Percentiles rank a stretch among this genome's conserved stretches.
These are phyloP conservation scores for Darksidea phi DNA, from an alignment of 495 filamentous ascomycete species.

Conservation along the genomic window DNA sequence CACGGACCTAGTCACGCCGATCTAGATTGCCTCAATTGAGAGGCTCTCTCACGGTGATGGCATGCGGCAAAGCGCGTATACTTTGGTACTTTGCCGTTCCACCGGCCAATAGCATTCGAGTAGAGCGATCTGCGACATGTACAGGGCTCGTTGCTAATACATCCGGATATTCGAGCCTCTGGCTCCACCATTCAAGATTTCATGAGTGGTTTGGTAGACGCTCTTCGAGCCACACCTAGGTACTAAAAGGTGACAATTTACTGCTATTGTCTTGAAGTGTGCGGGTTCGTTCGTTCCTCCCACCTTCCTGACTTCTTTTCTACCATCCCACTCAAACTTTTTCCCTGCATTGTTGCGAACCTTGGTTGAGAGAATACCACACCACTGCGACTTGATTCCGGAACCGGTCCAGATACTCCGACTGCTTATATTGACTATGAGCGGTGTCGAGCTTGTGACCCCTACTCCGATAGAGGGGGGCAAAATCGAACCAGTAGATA, in stretches of 20 bases:
- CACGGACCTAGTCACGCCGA: slow-evolving; percentile 7
- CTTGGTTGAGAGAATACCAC: slow-evolving; percentile 11
- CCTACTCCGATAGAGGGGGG: slow-evolving; percentile 25
- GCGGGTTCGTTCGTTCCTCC: background rate
- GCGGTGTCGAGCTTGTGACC: slow-evolving; percentile 14
- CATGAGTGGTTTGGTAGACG: slow-evolving; percentile 28
- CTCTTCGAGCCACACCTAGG: slow-evolving; percentile 5
- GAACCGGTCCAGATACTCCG: slow-evolving; percentile 28
- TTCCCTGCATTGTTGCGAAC: background rate
- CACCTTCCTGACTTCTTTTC: slow-evolving; percentile 10
- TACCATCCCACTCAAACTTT: slow-evolving; percentile 1
- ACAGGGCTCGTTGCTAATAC: slow-evolving; percentile 36
- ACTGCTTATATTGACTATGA: slow-evolving; percentile 28
- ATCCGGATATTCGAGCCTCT: slow-evolving; percentile 32
- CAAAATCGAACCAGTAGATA: slow-evolving; percentile 18
- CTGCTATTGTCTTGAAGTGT: slow-evolving; percentile 10
- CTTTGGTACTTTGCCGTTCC: slow-evolving; percentile 32
- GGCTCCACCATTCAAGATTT: slow-evolving; percentile 21
- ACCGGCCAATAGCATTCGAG: slow-evolving; percentile 28
- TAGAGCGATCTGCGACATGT: slow-evolving; percentile 20
- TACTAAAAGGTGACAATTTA: slow-evolving; percentile 37
- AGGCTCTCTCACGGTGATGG: slow-evolving; percentile 17
- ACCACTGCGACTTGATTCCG: slow-evolving; percentile 17
- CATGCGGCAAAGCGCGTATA: slow-evolving; percentile 4
- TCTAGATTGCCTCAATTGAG: slow-evolving; percentile 28